These are phyloP conservation scores for Trichoderma aggressivum DNA, from an alignment of 2,329 filamentous ascomycete species.

Conservation along the genomic window DNA sequence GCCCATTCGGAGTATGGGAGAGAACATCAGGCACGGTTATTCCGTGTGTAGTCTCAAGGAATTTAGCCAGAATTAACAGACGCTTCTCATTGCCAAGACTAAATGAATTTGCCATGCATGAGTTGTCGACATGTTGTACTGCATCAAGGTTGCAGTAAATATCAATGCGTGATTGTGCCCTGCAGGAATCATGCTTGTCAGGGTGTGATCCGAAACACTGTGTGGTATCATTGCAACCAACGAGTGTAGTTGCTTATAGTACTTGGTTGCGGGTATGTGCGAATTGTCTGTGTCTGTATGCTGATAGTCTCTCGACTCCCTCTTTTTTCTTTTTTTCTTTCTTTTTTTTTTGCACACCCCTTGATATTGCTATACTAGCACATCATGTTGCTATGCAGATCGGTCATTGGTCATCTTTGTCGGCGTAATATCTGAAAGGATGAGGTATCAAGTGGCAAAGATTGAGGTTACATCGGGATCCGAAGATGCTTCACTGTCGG, in stretches of 20 bases:
- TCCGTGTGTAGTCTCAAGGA: neutral
- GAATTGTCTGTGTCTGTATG: neutral
- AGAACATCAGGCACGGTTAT: neutral
- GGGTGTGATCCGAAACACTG: neutral
- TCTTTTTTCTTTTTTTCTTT: no score
- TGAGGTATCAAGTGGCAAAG: conserved; percentile 10
- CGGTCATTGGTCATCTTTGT: neutral
- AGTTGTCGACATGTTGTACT: neutral
- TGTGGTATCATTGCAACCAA: neutral
- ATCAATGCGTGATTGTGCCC: neutral
- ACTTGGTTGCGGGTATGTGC: neutral
- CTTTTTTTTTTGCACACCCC: neutral
- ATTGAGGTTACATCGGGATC: conserved; percentile 10
- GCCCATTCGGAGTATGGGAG: neutral
- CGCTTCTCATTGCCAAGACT: neutral
- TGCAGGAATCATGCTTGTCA: neutral
- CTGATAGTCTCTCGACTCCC: neutral
- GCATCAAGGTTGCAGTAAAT: neutral
- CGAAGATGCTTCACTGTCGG: conserved; percentile 10
- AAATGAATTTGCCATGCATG: neutral
- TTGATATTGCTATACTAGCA: neutral
- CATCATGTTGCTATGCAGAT: neutral
- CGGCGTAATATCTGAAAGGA: neutral
- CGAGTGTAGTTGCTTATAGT: neutral
- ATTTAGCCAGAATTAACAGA: neutral